A percentile compares a stretch with the other conserved stretches of the same genome.
These are phyloP conservation scores for Citrus reticulata DNA, from an alignment of 345 rosid species.

Conservation along the genomic window DNA sequence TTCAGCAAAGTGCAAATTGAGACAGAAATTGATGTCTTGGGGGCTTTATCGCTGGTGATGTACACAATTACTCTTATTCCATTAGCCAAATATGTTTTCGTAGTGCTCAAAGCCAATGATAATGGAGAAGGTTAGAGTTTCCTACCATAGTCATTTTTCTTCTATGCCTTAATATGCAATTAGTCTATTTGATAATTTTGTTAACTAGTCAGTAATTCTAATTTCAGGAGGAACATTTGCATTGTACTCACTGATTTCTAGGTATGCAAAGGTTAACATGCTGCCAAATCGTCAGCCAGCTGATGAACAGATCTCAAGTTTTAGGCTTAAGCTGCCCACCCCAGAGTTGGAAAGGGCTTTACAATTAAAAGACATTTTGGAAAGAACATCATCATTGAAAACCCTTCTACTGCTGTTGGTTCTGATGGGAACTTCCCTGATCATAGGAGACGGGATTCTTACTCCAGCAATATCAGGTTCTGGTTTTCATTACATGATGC, in stretches of 20 bases:
- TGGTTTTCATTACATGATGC: neutral
- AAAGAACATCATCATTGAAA: slow-evolving; percentile 66
- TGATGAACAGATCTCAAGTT: slow-evolving; percentile 92
- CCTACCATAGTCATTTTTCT: neutral
- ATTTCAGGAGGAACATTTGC: slow-evolving; percentile 97
- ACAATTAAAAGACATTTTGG: slow-evolving; percentile 69
- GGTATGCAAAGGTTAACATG: slow-evolving; percentile 87
- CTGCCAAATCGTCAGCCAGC: slow-evolving; percentile 92
- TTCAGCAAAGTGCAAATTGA: slow-evolving; percentile 81
- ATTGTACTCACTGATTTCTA: slow-evolving; percentile 73
- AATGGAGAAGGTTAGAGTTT: slow-evolving; percentile 76
- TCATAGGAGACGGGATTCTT: slow-evolving; percentile 92
- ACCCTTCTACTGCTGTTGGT: slow-evolving; percentile 74
- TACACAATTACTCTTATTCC: slow-evolving; percentile 93
- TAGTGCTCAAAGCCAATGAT: slow-evolving; percentile 96
- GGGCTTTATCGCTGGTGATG: slow-evolving; percentile 89
- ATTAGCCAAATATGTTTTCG: slow-evolving; percentile 81
- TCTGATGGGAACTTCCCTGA: slow-evolving; percentile 96
- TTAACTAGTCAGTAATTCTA: slow-evolving; percentile 18
- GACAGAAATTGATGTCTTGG: slow-evolving; percentile 85
- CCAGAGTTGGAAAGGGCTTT: slow-evolving; percentile 92
- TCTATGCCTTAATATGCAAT: neutral
- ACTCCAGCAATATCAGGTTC: slow-evolving; percentile 97
- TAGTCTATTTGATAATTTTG: neutral
- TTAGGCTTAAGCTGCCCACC: slow-evolving; percentile 85